Evolutionary conservation across 768 basidiomycete species (phyloP).

Genomic region (button mushroom (Agaricus bisporus)): DNA sequence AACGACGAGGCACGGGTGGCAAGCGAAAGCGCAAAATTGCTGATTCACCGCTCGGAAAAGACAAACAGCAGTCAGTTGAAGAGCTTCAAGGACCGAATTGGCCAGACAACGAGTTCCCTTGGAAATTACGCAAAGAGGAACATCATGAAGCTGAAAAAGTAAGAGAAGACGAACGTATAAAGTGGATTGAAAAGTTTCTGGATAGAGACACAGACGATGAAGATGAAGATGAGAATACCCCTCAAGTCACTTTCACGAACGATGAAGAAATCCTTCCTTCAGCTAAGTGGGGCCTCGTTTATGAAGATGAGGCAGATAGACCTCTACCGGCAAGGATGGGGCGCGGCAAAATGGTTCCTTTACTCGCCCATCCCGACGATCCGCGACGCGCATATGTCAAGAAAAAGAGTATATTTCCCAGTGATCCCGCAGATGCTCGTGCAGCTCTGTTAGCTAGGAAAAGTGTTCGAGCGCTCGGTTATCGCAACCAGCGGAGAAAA

Average conservation of each 20-base stretch:
- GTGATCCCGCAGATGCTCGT: slow-evolving; percentile 73
- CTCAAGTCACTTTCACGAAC: slow-evolving; percentile 9
- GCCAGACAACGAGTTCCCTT: slow-evolving; percentile 77
- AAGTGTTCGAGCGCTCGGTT: slow-evolving; percentile 56
- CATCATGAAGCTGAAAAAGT: slow-evolving; percentile 43
- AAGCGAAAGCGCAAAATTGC: slow-evolving; percentile 47
- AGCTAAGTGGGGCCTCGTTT: slow-evolving; percentile 22
- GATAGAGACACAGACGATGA: slow-evolving; percentile 67
- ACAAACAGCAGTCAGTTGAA: slow-evolving; percentile 20
- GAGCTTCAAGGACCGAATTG: slow-evolving; percentile 54
- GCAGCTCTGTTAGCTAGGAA: slow-evolving; percentile 69
- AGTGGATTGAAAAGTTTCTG: slow-evolving; percentile 65
- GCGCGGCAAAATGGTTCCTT: slow-evolving; percentile 57
- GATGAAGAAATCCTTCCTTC: slow-evolving; percentile 25
- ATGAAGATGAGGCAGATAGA: slow-evolving; percentile 20
- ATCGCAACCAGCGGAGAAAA: slow-evolving; percentile 40
- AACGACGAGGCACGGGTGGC: slow-evolving; percentile 28
- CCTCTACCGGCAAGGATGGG: slow-evolving; percentile 33
- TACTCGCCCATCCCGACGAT: slow-evolving; percentile 35
- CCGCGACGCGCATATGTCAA: slow-evolving; percentile 14
- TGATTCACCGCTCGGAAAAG: slow-evolving; percentile 24
- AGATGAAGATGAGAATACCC: slow-evolving; percentile 31
- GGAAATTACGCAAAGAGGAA: slow-evolving; percentile 59
- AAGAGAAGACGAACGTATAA: slow-evolving; percentile 54
- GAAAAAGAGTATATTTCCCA: slow-evolving; percentile 38